Base-by-base conservation (phyloP, 1,284 basidiomycete genomes). In the Dichomitus squalens region DNA sequence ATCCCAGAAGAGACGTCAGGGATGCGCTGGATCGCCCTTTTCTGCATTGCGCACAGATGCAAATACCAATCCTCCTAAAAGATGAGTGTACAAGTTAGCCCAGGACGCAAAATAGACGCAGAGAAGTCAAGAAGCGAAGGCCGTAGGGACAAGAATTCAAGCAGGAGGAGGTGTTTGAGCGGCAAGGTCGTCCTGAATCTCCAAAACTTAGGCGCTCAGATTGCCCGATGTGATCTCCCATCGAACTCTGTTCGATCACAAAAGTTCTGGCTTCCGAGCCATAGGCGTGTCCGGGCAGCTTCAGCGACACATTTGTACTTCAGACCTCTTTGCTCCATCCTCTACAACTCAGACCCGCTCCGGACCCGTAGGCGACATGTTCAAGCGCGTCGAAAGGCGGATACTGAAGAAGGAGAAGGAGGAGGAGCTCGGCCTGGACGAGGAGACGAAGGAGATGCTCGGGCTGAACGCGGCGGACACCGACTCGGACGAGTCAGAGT, bases 341-440 rank as follows among this genome's bases (percentile, higher is more conserved):
- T 20, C 36, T 38, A 18, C n/a, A n/a, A n/a, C n/a, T n/a, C n/a
- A n/a, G n/a, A n/a, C n/a, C n/a, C n/a, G n/a, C n/a, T n/a, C n/a
- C n/a, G n/a, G n/a, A n/a, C n/a, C n/a, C n/a, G n/a, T n/a, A 3
- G 12, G 9, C 34, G 51, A 16, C 60, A 92, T 96, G 86, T 95
- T 92, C 80, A 94, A 95, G 75, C 82, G 92, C 59, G 82, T 92
- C 8, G 85, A 87, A 64, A 90, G 86, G 70, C 82, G 88, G 52
- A 78, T 82, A 35, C 80, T 79, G 66, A 87, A 82, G 65, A 81
- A 79, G 60, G 79, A 87, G 68, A 78, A 87, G 63, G 88, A 90
- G 60, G 88, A 89, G 68, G 83, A 84, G 52, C 76, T 87, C 33
- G 90, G 88, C 0, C 67, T 92, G 6, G 85, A 92, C 56, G 84